Evolutionary conservation across 305 asterid genomes (phyloP), one percentile per base, ranked within the genome.

Genomic region (Striga hermonthica): DNA sequence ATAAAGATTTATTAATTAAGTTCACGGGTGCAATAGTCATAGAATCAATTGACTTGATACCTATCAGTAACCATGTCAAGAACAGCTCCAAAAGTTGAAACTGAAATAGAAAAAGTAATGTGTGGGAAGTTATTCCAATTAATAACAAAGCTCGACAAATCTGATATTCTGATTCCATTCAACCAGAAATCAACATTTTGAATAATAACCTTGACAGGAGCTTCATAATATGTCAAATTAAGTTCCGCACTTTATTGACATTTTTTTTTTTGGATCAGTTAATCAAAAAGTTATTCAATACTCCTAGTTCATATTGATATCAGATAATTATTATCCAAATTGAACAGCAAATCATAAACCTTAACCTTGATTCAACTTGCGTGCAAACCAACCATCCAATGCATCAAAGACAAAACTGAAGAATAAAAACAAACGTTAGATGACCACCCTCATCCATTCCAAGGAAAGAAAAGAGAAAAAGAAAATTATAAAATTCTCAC

Each of bases 61-160:
- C 98, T 91, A 79, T 94, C 99, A n/a, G 97, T 94, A 74, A 92
- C 90, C 98, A 92, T 92, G 84, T 92, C 98, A 66, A 92, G 78
- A 75, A 89, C 95, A 62, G 97, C 97, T 71, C 99, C 99, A 71
- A 94, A 85, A n/a, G 97, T 94, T 56, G 97, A 94, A 80, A 87
- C 97, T 91, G 93, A 74, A 75, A 76, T 54, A 72, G 62, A 41
- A 37, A 72, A 63, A 60, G 62, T 61, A 72, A 50, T 60, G 45
- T 40, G 71, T 59, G 37, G 54, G 31, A 60, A 61, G 57, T 67
- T 59, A 71, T 50, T 72, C 56, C 31, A 41, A 40, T 34, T 40
- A 68, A 31, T 13, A 49, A 56, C 65, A 65, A 58, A 57, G 69
- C 56, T 67, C 15, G 65, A 69, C 36, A 39, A 59, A 15, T 62